Base-by-base conservation (phyloP, 2,329 filamentous ascomycete species). In the Aspergillus eucalypticola region DNA sequence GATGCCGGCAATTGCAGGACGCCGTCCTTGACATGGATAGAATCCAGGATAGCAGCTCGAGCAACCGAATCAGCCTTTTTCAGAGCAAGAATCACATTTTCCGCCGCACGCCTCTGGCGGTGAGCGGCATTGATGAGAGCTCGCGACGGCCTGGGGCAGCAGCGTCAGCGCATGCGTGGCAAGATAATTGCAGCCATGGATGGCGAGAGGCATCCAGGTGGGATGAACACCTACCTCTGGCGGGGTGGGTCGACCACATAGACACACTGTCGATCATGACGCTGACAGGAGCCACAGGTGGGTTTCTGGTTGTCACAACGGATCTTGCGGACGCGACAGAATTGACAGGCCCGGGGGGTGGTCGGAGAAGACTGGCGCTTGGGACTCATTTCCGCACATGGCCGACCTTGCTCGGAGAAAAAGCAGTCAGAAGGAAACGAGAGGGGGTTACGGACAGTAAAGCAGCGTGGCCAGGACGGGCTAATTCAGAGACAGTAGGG, bases 241-340 rank as follows among this genome's bases (percentile, higher is more conserved):
- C 58, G 46, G n/a, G 53, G 44, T 21, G 48, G 44, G n/a, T 42
- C 54, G 21, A 56, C 32, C 5, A 42, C 27, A 53, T 58, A 58
- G 19, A 58, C 48, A 39, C 56, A 58, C 10, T 44, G 23, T 8
- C 41, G 48, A 19, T 27, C 21, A 52, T 58, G 56, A 4, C 56
- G 44, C 42, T 25, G 23, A 32, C 58, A 60, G 7, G 58, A 39
- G 7, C 25, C 38, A 29, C 58, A 60, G 15, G 21, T 32, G 19
- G 58, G 58, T 5, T 56, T 60, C 5, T 19, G 3, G n/a, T 35
- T 52, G 58, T 60, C 53, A 23, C 58, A 60, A 13, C 53, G 54
- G 46, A 60, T 56, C 46, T 60, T 60, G 21, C 53, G 52, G 8
- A 25, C 35, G n/a, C 58, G 58, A 44, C 58, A 60, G 52, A 56